Percentiles rank a stretch among this genome's conserved stretches.
phyloP scores from a whole-genome alignment of 2,329 filamentous ascomycete genomes.

The Diaporthe batatas region DNA sequence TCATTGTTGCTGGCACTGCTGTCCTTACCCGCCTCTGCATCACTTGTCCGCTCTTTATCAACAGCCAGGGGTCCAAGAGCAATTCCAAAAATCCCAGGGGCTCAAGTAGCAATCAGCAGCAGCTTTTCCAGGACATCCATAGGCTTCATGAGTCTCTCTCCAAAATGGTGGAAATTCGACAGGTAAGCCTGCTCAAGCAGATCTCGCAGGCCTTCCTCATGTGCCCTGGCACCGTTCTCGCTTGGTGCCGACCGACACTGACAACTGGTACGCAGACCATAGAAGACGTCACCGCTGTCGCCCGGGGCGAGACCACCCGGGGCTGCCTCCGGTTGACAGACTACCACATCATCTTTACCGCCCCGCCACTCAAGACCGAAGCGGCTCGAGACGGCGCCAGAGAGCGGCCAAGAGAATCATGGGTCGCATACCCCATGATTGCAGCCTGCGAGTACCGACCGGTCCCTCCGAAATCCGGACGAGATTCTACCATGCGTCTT shows the following conservation, averaged over 20 bases:
- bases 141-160: conserved; percentile 17
- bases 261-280: conserved; percentile 55
- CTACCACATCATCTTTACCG: conserved; percentile 71
- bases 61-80: conserved; percentile 12
- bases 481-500: conserved; percentile 85
- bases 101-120: not conserved
- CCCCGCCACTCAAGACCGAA: conserved; percentile 51
- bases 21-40: not conserved
- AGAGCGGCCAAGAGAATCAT: conserved; percentile 73
- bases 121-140: conserved; percentile 28
- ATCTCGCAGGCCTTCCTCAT: not conserved
- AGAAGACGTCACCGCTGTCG: conserved; percentile 72
- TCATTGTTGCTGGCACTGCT: not conserved
- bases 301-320: conserved; percentile 68
- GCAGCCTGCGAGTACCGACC: conserved; percentile 83
- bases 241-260: conserved; percentile 13
- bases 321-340: conserved; percentile 73
- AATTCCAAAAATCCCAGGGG: not conserved
- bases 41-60: conserved; percentile 12
- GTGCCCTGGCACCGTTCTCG: not conserved
- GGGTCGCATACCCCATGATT: conserved; percentile 96
- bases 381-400: conserved; percentile 31
- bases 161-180: conserved; percentile 47
- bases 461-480: conserved; percentile 75
- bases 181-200: conserved; percentile 39